Evolutionary conservation across 2,329 filamentous ascomycete genomes (phyloP).

Genomic region (Sporothrix protearum): DNA sequence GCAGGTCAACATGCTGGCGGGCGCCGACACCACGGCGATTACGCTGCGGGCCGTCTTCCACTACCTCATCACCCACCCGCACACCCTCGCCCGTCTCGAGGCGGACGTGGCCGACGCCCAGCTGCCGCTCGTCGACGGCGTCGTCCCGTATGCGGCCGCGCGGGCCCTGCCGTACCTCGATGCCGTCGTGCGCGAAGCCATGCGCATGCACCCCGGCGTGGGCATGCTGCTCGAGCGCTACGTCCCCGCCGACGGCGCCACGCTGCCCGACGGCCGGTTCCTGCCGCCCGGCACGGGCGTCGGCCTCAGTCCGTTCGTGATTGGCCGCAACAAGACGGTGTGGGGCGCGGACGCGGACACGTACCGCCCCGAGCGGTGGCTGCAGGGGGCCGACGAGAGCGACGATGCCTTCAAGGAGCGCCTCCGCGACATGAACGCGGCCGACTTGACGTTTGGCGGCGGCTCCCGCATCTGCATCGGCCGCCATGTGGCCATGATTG

Average conservation of each 20-base stretch:
- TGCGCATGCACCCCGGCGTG: slow-evolving; percentile 42
- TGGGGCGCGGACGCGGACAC: neutral
- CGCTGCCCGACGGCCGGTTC: neutral
- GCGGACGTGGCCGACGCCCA: neutral
- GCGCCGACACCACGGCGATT: slow-evolving; percentile 38
- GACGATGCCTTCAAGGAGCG: neutral
- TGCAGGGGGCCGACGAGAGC: neutral
- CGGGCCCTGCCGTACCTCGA: slow-evolving; percentile 44
- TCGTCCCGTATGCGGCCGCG: slow-evolving; percentile 12
- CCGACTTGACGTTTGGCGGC: slow-evolving; percentile 40
- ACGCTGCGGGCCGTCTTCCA: slow-evolving; percentile 38
- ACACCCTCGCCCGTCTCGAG: neutral
- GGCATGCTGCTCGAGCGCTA: slow-evolving; percentile 12
- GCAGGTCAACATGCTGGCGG: slow-evolving; percentile 37
- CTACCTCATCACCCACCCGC: neutral
- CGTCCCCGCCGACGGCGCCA: neutral
- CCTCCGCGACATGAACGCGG: slow-evolving; percentile 36
- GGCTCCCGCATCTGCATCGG: slow-evolving; percentile 42
- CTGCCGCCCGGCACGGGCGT: neutral
- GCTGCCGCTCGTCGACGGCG: neutral
- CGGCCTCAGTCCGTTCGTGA: neutral
- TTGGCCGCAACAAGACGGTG: neutral
- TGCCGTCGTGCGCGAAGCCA: slow-evolving; percentile 47
- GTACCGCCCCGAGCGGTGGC: neutral
- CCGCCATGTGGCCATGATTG: slow-evolving; percentile 36